Base-by-base conservation (phyloP, 208 protist species). In the Porcisia hertigi region DNA sequence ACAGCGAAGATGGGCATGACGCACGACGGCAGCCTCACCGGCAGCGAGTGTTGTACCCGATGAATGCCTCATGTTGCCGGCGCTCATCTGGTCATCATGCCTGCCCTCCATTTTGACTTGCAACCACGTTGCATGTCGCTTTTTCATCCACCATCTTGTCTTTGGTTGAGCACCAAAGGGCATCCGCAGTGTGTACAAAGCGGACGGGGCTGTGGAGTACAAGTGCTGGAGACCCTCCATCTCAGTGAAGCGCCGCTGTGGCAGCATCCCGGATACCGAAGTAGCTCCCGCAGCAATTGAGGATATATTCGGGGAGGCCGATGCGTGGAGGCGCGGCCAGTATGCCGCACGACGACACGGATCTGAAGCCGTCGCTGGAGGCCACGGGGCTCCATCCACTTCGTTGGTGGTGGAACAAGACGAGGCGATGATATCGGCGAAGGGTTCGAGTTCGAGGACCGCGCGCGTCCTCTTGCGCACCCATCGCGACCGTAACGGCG, bases 181-280 rank as follows among this genome's bases (percentile, higher is more conserved):
- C 30, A 14, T 39, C 11, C 47, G 43, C 5, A 55, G 65, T 12
- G 47, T 6, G 30, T 25, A 20, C 65, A 30, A 14, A 14, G 54
- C 11, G 16, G 65, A 71, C 25, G 39, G 63, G 16, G 47, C 65
- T 47, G 69, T 58, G 53, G 36, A 18, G 9, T n/a, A 25, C 14
- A 60, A 57, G 52, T 49, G 69, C 69, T 25, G 36, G 69, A 72
- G 69, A 30, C 52, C 6, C 69, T 72, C 49, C 20, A 72, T 5
- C 34, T 59, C 49, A 7, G 36, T 20, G 8, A 59, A 47, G 49
- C 12, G 69, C 30, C 53, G 69, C 69, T 72, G 69, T 49, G 69
- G 69, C 34, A 72, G 36, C 53, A 20, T 25, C 20, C 69, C 69
- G 20, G 53, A 72, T 11, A 45, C 25, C 6, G 49, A 49, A 1